A percentile compares a stretch with the other conserved stretches of the same genome.
Evolutionary conservation across 2,329 filamentous ascomycete species (phyloP).

Genomic region (Macroventuria anomochaeta): DNA sequence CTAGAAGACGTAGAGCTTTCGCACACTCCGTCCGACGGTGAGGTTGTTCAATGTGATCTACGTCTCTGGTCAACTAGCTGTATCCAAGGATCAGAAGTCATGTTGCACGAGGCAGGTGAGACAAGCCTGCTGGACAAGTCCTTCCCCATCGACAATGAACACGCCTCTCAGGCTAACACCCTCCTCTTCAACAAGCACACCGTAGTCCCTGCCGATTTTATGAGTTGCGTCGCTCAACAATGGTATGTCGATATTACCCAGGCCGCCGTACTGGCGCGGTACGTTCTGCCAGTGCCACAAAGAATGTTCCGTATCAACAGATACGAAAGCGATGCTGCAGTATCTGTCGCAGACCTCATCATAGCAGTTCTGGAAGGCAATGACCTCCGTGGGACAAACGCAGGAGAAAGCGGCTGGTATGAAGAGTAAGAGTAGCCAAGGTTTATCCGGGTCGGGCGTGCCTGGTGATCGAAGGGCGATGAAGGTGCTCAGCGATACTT

Average conservation of each 20-base stretch:
- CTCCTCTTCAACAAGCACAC: conserved; percentile 40
- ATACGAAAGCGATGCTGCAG: conserved; percentile 36
- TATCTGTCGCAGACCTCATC: conserved; percentile 38
- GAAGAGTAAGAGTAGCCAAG: conserved; percentile 43
- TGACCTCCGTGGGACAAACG: conserved; percentile 41
- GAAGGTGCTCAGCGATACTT: conserved; percentile 33
- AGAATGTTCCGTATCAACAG: conserved; percentile 41
- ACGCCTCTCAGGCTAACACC: conserved; percentile 38
- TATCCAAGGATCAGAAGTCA: background rate
- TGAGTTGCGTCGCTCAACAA: conserved; percentile 40
- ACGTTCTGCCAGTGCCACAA: conserved; percentile 43
- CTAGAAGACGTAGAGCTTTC: conserved; percentile 39
- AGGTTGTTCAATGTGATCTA: conserved; percentile 40
- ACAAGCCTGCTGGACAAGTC: conserved; percentile 38
- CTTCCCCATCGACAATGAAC: conserved; percentile 38
- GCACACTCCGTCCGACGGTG: conserved; percentile 39
- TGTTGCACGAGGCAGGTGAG: too few relatives aligned
- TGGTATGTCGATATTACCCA: conserved; percentile 36
- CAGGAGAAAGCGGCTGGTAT: conserved; percentile 43
- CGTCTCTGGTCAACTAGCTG: background rate
- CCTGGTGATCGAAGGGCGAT: conserved; percentile 16
- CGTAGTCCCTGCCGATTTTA: conserved; percentile 38
- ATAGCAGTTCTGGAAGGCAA: conserved; percentile 39
- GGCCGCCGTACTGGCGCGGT: conserved; percentile 37
- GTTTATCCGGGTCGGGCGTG: conserved; percentile 11